Evolutionary conservation across 345 rosid species (phyloP), one percentile per base, ranked within the genome.

Genomic region (Eucalyptus rudis): DNA sequence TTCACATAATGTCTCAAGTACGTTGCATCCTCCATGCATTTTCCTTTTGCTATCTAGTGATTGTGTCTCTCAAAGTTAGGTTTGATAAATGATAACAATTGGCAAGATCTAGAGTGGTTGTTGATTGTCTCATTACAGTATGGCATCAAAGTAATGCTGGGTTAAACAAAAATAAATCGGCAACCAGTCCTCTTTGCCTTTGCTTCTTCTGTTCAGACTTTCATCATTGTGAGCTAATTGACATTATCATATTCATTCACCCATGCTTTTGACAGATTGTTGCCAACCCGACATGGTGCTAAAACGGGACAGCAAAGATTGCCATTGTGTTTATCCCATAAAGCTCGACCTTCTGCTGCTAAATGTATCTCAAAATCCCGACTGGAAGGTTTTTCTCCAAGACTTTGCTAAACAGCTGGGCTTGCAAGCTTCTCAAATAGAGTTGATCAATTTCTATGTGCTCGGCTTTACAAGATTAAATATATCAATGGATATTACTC

Each of bases 291-390:
- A 94, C 89, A 93, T 91, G 92, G 98, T 98, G 91, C 92, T 92
- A 95, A 98, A 94, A 94, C 94, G 94, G 89, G 96, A 94, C 88
- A 93, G 92, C 91, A 93, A 87, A 89, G 96, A 92, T 90, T 97
- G 99, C 89, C 96, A 96, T 90, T 98, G 99, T 76, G 99, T 95
- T 79, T 97, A 98, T 94, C 99, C 99, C n/a, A 95, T 98, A 91
- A 97, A 96, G 95, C 95, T 98, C 86, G 99, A 97, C 89, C 97
- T 98, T 93, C 94, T 95, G 89, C 99, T 98, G 80, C 87, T 94
- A 92, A 98, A 98, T 90, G 96, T 98, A 89, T 97, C 99, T 13
- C 95, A 94, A 90, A 95, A 93, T 92, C 94, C 97, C n/a, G 91
- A 94, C 90, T 91, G 96, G 99, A 92, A 86, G 88, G 10, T 88